Evolutionary conservation across 148 eudicot species (phyloP), one percentile per base, ranked within the genome.

Genomic region (Rhododendron mucronatum): DNA sequence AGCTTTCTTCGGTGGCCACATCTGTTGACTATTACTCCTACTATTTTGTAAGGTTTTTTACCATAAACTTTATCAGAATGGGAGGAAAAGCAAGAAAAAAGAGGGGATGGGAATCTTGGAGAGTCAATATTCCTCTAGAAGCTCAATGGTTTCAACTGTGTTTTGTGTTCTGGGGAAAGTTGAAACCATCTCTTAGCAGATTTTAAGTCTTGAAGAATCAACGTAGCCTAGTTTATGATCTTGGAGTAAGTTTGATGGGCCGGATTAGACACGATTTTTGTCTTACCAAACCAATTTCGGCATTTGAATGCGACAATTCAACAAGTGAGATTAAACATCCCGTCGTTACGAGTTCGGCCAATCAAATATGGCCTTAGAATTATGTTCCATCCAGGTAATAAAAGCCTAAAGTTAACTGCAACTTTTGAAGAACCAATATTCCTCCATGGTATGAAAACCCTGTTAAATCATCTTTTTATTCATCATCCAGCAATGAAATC

Each of bases 1-100:
- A 13, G 80, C 80, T 73, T 74, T 53, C 35, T 83, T 73, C 21
- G 48, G 80, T 84, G 48, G 86, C 67, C 86, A 48, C 35, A 33
- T 73, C 28, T 50, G 79, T 84, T 84, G 80, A 84, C 65, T 65
- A 35, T 47, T 47, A 47, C 50, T 47, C 9, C 11, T 47, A 47
- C 50, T 33, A 20, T 53, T 84, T 21, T 84, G 47, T 59, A 9
- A 50, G 85, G 41, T 73, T 73, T 50, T 21, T 73, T 21, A 28
- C 48, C 39, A 61, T 71, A 7, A 71, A 4, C 65, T 48, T 50
- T 75, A 63, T 35, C 48, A 67, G 33, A 71, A 47, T 9, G 18
- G 11, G 33, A 69, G 47, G 48, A 39, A 44, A 39, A 39, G 47
- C 28, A 3, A 2, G 16, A 44, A 13, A 47, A 8, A 44, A 21